Base-by-base conservation (phyloP, 768 basidiomycete species). In the Mycena galericulata region DNA sequence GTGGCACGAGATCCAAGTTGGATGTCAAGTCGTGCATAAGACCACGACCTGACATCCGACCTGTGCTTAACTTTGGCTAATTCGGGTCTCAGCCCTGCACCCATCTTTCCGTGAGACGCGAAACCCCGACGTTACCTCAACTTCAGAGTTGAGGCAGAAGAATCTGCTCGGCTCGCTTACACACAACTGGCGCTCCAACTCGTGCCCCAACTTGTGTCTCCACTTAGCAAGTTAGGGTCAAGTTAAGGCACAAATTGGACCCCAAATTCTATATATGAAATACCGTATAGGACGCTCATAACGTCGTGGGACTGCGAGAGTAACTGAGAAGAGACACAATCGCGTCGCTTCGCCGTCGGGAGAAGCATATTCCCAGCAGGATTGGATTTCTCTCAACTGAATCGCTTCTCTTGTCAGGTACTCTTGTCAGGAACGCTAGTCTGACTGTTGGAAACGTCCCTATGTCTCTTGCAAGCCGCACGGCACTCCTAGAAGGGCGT, bases 91-190 rank as follows among this genome's bases (percentile, higher is more conserved):
- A 12, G 43, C n/a, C 43, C 43, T 45, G 43, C 43, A 45, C 43
- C 43, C 43, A 45, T 45, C 43, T 45, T 47, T 47, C 46, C 46
- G 24, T 47, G 46, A 47, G 24, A 47, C 24, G 46, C 46, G 24
- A 27, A 47, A 10, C 46, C 46, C 46, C 46, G 46, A 47, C 46
- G 46, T 27, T 24, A 47, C 46, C 46, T 47, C 46, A 22, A 47
- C 46, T 47, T 27, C 46, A 47, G 46, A 47, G 46, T 47, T 27
- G 46, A 47, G 46, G 46, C 46, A 47, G 46, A 47, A 47, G 46
- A 47, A 27, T 47, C 46, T 47, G 46, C 46, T 10, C 24, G 46
- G 46, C 24, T 47, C 46, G 24, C 46, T 26, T 24, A 47, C 24
- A 24, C 24, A 26, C 24, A 26, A 22, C 24, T n/a, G n/a, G n/a